Percentiles rank a stretch among this genome's conserved stretches.
These are phyloP conservation scores for Fusarium fracticaudum DNA, from an alignment of 2,329 filamentous ascomycete species.

Conservation along the genomic window DNA sequence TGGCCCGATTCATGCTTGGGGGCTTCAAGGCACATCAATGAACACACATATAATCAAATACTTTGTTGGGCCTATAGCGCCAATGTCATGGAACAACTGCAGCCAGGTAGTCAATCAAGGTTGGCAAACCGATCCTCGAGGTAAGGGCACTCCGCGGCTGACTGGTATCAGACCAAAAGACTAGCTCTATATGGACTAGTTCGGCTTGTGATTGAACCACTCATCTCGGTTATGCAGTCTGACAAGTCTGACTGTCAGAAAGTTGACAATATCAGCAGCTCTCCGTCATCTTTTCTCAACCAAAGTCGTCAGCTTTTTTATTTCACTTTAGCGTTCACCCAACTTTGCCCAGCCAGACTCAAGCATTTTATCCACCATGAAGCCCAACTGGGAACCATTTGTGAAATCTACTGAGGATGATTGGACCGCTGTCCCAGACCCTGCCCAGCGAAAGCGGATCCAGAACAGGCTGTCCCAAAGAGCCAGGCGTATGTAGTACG, in stretches of 20 bases:
- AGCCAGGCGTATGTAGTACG: conserved; percentile 10
- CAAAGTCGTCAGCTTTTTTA: background rate
- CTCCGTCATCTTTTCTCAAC: background rate
- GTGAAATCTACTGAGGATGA: conserved; percentile 13
- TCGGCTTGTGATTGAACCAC: background rate
- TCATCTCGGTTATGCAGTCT: conserved; percentile 7
- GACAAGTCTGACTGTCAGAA: background rate
- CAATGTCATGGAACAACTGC: too few species aligned
- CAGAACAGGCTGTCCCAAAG: conserved; percentile 32
- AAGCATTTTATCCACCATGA: background rate
- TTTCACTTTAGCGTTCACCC: too few species aligned
- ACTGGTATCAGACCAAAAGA: fast-evolving
- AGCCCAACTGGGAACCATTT: conserved; percentile 3
- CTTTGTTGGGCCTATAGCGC: fast-evolving
- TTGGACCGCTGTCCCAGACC: conserved; percentile 21
- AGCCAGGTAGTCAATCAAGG: background rate
- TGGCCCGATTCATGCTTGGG: fast-evolving
- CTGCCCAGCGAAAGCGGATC: conserved; percentile 22
- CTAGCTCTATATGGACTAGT: background rate
- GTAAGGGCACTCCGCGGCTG: background rate
- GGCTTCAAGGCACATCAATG: fast-evolving
- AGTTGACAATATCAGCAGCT: background rate
- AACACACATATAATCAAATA: background rate
- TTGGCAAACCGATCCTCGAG: background rate
- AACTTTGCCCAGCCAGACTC: too few species aligned